phyloP scores from a whole-genome alignment of 768 basidiomycete genomes.

The Boletus barrowsii region DNA sequence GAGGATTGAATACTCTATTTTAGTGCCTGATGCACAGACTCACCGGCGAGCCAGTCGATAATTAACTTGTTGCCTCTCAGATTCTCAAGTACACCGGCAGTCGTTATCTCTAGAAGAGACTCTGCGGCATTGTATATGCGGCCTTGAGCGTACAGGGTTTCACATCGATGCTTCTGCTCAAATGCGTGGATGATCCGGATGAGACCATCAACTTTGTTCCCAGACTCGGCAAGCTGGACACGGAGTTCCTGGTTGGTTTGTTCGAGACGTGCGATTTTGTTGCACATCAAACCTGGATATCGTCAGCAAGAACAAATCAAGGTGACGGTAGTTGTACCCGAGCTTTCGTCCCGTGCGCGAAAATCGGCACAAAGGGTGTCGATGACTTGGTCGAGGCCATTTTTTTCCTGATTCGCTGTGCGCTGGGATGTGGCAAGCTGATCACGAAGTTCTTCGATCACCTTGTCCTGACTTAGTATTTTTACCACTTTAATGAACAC shows the following conservation, averaged over 20 bases:
- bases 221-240: background rate
- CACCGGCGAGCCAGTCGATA: constrained; percentile 6
- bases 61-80: background rate
- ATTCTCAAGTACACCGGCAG: background rate
- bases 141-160: background rate
- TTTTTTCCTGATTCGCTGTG: background rate
- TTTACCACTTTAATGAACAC: background rate
- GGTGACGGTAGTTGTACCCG: too few species aligned
- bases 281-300: too few species aligned
- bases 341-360: too few species aligned
- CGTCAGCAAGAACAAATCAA: too few species aligned
- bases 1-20: too few species aligned
- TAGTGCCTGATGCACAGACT: background rate
- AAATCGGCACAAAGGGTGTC: too few species aligned
- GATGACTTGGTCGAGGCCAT: too few species aligned
- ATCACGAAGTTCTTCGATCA: too few species aligned
- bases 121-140: background rate
- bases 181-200: background rate
- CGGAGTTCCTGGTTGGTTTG: background rate
- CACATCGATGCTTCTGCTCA: constrained; percentile 3
- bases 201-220: background rate
- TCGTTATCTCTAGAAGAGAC: background rate
- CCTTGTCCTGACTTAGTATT: background rate
- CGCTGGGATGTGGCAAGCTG: too few species aligned
- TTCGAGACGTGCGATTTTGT: too few species aligned